Percentiles rank a stretch among this genome's conserved stretches.
These are phyloP conservation scores for Globisporangium orthogonon DNA, from an alignment of 352 stramenopile species.

Conservation along the genomic window DNA sequence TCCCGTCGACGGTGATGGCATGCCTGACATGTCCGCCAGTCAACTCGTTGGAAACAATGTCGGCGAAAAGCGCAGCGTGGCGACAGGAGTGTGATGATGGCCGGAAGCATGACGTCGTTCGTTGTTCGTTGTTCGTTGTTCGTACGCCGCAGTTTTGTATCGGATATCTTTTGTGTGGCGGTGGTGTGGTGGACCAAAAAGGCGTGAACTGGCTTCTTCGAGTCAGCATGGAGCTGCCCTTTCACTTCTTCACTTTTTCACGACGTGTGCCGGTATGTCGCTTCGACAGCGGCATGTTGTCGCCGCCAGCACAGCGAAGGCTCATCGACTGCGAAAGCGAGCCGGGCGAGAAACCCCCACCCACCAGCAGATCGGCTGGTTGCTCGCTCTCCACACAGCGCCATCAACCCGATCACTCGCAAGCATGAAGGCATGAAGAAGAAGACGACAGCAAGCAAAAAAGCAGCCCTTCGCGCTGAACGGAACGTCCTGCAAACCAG, in stretches of 20 bases:
- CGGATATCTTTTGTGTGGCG: neutral
- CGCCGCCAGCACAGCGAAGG: too few relatives aligned
- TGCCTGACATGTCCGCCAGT: too few relatives aligned
- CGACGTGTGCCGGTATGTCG: neutral
- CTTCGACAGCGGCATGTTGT: neutral
- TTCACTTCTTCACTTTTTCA: too few relatives aligned
- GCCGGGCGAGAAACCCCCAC: neutral
- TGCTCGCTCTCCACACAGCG: neutral
- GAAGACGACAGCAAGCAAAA: neutral
- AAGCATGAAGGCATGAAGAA: neutral
- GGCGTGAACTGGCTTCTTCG: neutral
- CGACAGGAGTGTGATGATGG: too few relatives aligned
- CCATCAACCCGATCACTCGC: neutral
- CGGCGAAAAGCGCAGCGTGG: too few relatives aligned
- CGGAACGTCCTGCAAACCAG: constrained; percentile 12
- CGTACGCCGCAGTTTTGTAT: too few relatives aligned
- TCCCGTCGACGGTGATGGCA: too few relatives aligned
- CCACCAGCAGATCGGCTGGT: neutral
- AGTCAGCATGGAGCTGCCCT: neutral
- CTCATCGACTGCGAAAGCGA: neutral
- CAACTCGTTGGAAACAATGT: too few relatives aligned
- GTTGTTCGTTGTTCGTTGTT: too few relatives aligned
- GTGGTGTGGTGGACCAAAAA: neutral
- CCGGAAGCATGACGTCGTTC: too few relatives aligned
- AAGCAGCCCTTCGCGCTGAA: constrained; percentile 6